phyloP scores from a whole-genome alignment of 441 rosid species.

The Aquilaria agallochum region DNA sequence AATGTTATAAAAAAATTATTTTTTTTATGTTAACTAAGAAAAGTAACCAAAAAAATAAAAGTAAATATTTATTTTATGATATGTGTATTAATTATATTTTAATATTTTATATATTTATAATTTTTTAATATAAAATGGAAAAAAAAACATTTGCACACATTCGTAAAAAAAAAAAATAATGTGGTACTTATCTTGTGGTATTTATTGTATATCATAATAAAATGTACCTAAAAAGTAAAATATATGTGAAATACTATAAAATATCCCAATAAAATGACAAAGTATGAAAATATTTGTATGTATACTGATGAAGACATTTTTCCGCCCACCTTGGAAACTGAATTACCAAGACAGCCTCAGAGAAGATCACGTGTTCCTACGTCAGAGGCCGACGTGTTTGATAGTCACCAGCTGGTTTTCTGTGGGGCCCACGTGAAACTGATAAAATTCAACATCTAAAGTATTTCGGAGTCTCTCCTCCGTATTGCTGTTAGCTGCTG shows the following conservation, averaged over 20 bases:
- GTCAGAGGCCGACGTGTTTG: constrained; percentile 4
- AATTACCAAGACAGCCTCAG: constrained; percentile 7
- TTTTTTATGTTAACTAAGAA: no score
- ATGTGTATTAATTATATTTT: no score
- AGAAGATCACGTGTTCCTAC: background rate
- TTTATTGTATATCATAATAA: no score
- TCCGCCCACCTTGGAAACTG: background rate
- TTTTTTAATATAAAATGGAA: no score
- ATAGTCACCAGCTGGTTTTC: background rate
- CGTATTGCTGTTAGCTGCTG: background rate
- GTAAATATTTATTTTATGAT: no score
- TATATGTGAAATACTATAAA: background rate
- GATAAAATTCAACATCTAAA: background rate
- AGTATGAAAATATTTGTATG: background rate
- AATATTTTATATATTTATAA: no score
- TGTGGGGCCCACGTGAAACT: constrained; percentile 9
- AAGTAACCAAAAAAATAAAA: no score
- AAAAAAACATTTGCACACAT: no score
- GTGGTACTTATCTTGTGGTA: no score
- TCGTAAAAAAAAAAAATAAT: no score
- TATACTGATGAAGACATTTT: background rate
- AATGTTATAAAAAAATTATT: no score
- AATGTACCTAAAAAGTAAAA: no score
- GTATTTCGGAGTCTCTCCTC: background rate
- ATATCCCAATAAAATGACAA: background rate